phyloP scores from a whole-genome alignment of 73 alveolate genomes.

The Paramecium pentaurelia region DNA sequence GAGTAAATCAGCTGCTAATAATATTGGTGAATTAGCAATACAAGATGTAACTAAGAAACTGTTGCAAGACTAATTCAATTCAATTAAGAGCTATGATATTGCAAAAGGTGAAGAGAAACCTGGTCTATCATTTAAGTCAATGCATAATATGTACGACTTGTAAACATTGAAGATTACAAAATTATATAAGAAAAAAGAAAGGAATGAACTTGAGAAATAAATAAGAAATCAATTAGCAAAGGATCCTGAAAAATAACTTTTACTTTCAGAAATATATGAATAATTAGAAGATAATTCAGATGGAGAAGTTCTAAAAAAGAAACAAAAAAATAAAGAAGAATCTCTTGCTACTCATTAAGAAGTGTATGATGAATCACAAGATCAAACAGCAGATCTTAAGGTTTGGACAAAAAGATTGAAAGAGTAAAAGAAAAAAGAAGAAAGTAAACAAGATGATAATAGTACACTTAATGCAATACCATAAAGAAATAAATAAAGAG shows the following conservation, averaged over 20 bases:
- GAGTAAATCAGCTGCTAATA: not conserved
- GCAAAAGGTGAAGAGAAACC: constrained; percentile 28
- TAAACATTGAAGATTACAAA: constrained; percentile 9
- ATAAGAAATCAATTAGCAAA: not conserved
- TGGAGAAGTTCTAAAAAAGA: constrained; percentile 9
- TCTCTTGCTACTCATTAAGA: not conserved
- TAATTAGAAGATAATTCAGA: constrained; percentile 7
- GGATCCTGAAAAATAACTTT: constrained; percentile 17
- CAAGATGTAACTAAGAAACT: constrained; percentile 17
- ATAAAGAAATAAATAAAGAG: not conserved
- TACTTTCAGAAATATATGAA: constrained; percentile 13
- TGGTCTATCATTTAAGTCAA: not conserved
- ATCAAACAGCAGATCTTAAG: not conserved
- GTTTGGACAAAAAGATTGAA: constrained; percentile 19
- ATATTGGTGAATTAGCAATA: not conserved
- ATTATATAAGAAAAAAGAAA: constrained; percentile 21
- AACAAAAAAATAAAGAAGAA: not conserved
- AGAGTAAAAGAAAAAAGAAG: not conserved
- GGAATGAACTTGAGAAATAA: not conserved
- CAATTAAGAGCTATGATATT: not conserved
- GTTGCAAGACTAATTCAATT: not conserved
- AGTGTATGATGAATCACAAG: not conserved
- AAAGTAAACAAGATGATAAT: not conserved
- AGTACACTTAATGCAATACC: not conserved
- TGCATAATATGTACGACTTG: constrained; percentile 41